Conservation (phyloP, 2,329 filamentous ascomycete genomes). For the Botryotinia narcissicola region DNA sequence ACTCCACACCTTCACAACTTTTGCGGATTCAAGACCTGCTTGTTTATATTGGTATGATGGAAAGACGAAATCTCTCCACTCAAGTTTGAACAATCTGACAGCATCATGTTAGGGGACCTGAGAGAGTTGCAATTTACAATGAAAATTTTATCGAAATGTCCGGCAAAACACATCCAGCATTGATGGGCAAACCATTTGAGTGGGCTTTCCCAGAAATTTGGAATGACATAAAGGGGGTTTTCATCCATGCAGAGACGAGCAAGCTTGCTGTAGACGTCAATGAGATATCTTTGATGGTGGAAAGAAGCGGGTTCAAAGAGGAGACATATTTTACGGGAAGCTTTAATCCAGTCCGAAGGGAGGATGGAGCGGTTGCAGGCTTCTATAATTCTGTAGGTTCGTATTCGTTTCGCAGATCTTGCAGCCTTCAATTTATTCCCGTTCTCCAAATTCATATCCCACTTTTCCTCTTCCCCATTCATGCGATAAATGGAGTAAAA, state of each 20-base stretch:
- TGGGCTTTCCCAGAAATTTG: conserved; percentile 30
- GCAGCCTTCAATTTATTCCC: not conserved
- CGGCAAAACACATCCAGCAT: conserved; percentile 29
- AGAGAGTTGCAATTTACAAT: conserved; percentile 34
- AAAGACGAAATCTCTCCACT: not conserved
- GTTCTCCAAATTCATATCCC: not conserved
- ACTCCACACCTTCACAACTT: conserved; percentile 28
- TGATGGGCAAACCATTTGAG: conserved; percentile 30
- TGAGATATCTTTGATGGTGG: conserved; percentile 32
- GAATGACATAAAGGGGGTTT: conserved; percentile 24
- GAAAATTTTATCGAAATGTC: conserved; percentile 31
- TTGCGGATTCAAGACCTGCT: conserved; percentile 31
- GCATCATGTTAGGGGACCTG: conserved; percentile 27
- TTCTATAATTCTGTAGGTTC: conserved; percentile 29
- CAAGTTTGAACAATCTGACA: conserved; percentile 4
- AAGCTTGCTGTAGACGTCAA: conserved; percentile 28
- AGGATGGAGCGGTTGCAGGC: conserved; percentile 30
- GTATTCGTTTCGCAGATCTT: not conserved
- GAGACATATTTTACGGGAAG: conserved; percentile 35
- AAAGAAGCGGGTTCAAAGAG: conserved; percentile 30
- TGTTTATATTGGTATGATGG: conserved; percentile 31
- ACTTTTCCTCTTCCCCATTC: too few species aligned
- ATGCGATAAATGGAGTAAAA: not conserved
- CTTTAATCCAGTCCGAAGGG: conserved; percentile 32
- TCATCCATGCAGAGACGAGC: conserved; percentile 26